phyloP scores from a whole-genome alignment of 306 rosid genomes.

The Corylus avellana region DNA sequence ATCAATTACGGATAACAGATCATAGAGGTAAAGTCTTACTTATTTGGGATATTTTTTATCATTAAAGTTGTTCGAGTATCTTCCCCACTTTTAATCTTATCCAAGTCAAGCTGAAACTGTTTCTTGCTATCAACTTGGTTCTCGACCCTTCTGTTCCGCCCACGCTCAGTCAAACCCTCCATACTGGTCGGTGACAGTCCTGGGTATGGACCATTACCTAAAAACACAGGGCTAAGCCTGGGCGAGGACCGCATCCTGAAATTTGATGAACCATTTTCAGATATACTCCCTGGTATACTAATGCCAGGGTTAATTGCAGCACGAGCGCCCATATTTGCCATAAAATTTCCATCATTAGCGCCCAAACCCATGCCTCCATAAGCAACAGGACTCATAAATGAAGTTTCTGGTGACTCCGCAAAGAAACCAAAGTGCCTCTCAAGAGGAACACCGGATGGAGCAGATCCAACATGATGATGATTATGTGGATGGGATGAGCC shows the following conservation, averaged over 20 bases:
- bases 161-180: constrained; percentile 79
- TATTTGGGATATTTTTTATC: constrained; percentile 97
- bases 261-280: constrained; percentile 77
- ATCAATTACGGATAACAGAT: constrained; percentile 14
- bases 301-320: constrained; percentile 53
- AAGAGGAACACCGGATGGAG: constrained; percentile 87
- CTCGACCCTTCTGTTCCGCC: constrained; percentile 69
- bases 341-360: constrained; percentile 67
- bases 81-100: constrained; percentile 79
- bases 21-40: constrained; percentile 51
- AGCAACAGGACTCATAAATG: constrained; percentile 65
- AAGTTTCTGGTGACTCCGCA: constrained; percentile 84
- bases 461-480: constrained; percentile 85
- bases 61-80: constrained; percentile 92
- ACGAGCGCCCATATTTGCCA: constrained; percentile 58
- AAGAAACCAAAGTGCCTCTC: constrained; percentile 88
- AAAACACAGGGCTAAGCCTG: constrained; percentile 70
- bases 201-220: constrained; percentile 70
- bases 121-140: constrained; percentile 80
- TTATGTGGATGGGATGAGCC: constrained; percentile 60
- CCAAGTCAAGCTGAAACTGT: constrained; percentile 94
- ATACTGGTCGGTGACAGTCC: constrained; percentile 53
- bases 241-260: constrained; percentile 85
- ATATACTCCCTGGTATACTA: constrained; percentile 60
- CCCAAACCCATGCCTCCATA: constrained; percentile 65